These are phyloP conservation scores for Meyerozyma smithsonii DNA, from an alignment of 1,139 yeast species.

Conservation along the genomic window DNA sequence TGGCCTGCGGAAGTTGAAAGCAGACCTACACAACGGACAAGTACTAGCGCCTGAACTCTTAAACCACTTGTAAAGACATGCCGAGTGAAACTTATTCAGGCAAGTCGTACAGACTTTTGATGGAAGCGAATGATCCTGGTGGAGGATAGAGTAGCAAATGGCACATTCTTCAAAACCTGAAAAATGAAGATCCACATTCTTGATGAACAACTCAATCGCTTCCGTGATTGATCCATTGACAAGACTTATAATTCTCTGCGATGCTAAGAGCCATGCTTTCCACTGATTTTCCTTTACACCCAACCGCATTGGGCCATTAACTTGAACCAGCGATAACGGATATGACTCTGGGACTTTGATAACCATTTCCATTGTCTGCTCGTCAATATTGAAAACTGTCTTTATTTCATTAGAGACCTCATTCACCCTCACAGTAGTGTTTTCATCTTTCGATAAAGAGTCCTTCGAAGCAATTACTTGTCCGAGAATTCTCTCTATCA, in stretches of 20 bases:
- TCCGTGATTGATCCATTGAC: conserved; percentile 78
- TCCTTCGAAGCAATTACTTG: conserved; percentile 42
- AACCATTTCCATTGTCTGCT: conserved; percentile 78
- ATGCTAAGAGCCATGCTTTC: conserved; percentile 93
- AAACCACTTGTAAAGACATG: conserved; percentile 96
- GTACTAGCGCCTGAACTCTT: conserved; percentile 87
- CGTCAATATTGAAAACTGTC: conserved; percentile 77
- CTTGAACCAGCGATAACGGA: conserved; percentile 69
- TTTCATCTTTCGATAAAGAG: conserved; percentile 45
- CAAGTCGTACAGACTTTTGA: conserved; percentile 86
- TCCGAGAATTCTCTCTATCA: conserved; percentile 55
- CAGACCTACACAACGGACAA: conserved; percentile 90
- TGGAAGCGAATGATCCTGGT: conserved; percentile 88
- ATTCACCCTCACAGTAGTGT: conserved; percentile 60
- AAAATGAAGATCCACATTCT: conserved; percentile 77
- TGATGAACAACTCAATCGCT: conserved; percentile 75
- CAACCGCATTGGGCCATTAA: conserved; percentile 73
- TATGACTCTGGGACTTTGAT: conserved; percentile 66
- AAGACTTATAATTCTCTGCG: conserved; percentile 72
- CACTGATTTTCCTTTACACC: conserved; percentile 93
- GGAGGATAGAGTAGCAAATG: conserved; percentile 86
- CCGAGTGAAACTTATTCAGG: conserved; percentile 92
- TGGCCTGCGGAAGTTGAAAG: conserved; percentile 47
- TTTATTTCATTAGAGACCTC: conserved; percentile 63
- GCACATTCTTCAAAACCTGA: conserved; percentile 96